Base-by-base conservation (phyloP, 2,329 filamentous ascomycete genomes). In the Sphaerulina populicola region DNA sequence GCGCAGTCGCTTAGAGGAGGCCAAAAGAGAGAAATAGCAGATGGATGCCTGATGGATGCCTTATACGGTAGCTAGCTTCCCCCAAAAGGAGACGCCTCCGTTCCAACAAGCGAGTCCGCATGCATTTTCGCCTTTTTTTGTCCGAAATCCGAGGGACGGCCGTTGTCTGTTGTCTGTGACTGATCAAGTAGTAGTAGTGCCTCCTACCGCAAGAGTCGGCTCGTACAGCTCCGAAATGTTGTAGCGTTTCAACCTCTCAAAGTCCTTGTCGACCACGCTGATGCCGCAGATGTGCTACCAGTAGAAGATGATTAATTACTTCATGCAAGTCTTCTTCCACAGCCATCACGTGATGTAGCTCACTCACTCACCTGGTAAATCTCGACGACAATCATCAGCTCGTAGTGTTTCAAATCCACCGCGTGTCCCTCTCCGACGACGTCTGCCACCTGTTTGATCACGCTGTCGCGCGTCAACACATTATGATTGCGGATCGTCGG, bases 311-410 rank as follows among this genome's bases (percentile, higher is more conserved):
- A 14, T 44, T 29, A 21, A 18, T 40, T 27, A 30, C 51, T 50
- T 33, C 18, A 51, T 44, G 44, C 52, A 50, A 54, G 47, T 38
- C 45, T 18, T 18, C n/a, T 41, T 41, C 45, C 44, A 57, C 52
- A 51, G 37, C 5, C 23, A 27, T n/a, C n/a, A n/a, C n/a, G n/a
- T n/a, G n/a, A n/a, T n/a, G n/a, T 27, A 7, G 1, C 18, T 18
- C 4, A 18, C 2, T 40, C 55, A 65, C 75, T 60, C 76, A 87
- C 86, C 78, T 88, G 82, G 67, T 85, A 91, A 51, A 93, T 77
- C 62, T 93, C 86, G 51, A 93, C 80, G 55, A 91, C 70, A 59
- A 93, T 83, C 30, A 90, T 79, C 64, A 87, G 80, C 69, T 91
- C 86, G 31, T 86, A 86, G n/a, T 76, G 77, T 43, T 76, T 79